Percentiles rank a stretch among this genome's conserved stretches.
Conservation (phyloP, 768 basidiomycete genomes). For the Leccinellum albellum region DNA sequence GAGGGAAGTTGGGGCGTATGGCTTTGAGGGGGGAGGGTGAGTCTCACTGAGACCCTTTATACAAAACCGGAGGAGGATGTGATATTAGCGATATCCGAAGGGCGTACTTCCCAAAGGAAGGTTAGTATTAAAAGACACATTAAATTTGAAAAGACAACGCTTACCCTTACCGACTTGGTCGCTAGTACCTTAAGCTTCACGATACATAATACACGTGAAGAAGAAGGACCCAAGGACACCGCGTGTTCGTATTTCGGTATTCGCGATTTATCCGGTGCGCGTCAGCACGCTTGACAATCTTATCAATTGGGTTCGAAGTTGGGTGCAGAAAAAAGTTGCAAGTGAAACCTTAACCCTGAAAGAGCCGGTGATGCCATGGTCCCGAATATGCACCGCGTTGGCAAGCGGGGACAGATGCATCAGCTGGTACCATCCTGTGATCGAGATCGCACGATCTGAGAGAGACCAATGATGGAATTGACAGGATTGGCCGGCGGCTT, state of each 20-base stretch:
- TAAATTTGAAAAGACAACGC: slow-evolving; percentile 20
- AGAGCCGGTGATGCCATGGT: slow-evolving; percentile 4
- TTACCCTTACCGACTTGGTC: slow-evolving; percentile 29
- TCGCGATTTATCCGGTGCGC: slow-evolving; percentile 12
- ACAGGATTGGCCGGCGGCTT: slow-evolving; percentile 17
- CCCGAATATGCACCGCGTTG: background rate
- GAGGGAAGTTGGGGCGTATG: slow-evolving; percentile 11
- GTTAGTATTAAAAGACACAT: slow-evolving; percentile 25
- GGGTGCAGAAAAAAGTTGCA: background rate
- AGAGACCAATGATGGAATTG: slow-evolving; percentile 11
- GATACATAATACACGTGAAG: slow-evolving; percentile 29
- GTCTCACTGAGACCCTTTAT: slow-evolving; percentile 24
- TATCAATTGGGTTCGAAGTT: slow-evolving; percentile 6
- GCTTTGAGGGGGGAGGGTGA: slow-evolving; percentile 5
- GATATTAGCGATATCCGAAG: slow-evolving; percentile 20
- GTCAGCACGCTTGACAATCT: background rate
- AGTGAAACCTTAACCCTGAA: slow-evolving; percentile 19
- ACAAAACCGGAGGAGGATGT: slow-evolving; percentile 18
- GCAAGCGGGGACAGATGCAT: slow-evolving; percentile 1
- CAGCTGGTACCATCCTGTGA: slow-evolving; percentile 13
- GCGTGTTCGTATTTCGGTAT: slow-evolving; percentile 21
- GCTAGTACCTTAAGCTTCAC: slow-evolving; percentile 28
- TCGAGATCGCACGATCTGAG: slow-evolving; percentile 21
- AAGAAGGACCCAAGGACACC: slow-evolving; percentile 26
- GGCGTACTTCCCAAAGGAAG: slow-evolving; percentile 17